phyloP scores from a whole-genome alignment of 345 rosid species.

The Clausena lansium region DNA sequence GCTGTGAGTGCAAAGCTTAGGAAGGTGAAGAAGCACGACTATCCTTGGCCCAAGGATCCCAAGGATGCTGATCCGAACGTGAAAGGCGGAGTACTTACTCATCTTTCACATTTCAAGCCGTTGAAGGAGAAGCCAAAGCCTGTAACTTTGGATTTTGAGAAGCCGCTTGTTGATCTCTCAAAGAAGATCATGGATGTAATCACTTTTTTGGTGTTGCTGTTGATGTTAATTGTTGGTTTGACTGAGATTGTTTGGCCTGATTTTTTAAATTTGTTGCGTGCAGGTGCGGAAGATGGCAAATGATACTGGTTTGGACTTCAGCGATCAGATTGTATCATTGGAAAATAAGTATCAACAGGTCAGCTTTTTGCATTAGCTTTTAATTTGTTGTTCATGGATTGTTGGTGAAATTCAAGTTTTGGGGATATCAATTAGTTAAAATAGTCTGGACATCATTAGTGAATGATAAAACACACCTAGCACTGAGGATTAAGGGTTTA shows the following conservation, averaged over 20 bases:
- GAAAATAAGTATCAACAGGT: slow-evolving; percentile 90
- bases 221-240: slow-evolving; percentile 1
- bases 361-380: background rate
- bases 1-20: slow-evolving; percentile 54
- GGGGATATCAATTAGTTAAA: background rate
- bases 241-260: background rate
- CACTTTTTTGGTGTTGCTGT: background rate
- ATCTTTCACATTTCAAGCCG: slow-evolving; percentile 85
- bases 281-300: slow-evolving; percentile 95
- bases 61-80: slow-evolving; percentile 85
- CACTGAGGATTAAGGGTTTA: background rate
- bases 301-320: slow-evolving; percentile 91
- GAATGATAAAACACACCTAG: background rate
- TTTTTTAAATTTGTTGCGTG: slow-evolving; percentile 25
- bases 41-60: slow-evolving; percentile 72
- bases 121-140: slow-evolving; percentile 68
- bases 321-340: slow-evolving; percentile 71
- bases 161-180: slow-evolving; percentile 71
- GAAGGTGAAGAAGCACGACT: slow-evolving; percentile 85
- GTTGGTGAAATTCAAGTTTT: background rate
- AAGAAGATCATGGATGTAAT: slow-evolving; percentile 84
- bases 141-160: slow-evolving; percentile 86
- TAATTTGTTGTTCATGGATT: background rate
- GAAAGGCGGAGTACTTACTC: slow-evolving; percentile 77
- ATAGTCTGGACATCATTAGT: background rate